Conservation (phyloP, 495 filamentous ascomycete species). For the Thermochaetoides thermophila region DNA sequence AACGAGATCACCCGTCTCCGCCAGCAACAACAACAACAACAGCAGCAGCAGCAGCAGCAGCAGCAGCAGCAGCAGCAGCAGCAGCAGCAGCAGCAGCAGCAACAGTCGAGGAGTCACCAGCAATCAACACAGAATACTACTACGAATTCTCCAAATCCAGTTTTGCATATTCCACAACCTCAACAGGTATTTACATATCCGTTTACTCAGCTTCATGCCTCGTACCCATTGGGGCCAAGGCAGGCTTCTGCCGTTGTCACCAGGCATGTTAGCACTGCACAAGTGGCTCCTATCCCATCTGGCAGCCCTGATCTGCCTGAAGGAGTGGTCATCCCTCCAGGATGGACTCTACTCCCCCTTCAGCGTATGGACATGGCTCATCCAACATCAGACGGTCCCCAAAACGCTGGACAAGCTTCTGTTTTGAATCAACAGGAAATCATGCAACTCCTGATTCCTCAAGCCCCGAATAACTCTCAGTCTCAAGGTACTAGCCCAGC, state of each 20-base stretch:
- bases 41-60: conserved; percentile 9
- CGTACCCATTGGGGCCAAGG: conserved; percentile 3
- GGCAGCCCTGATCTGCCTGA: conserved; percentile 57
- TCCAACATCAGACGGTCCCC: conserved; percentile 6
- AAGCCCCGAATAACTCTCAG: not conserved
- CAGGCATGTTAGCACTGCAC: conserved; percentile 27
- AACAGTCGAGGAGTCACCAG: not conserved
- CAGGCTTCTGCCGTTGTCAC: conserved; percentile 12
- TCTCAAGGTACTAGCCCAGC: conserved; percentile 4
- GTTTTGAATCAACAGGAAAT: conserved; percentile 1
- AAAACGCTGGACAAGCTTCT: conserved; percentile 5
- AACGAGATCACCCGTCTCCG: conserved; percentile 25
- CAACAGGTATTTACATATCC: conserved; percentile 2
- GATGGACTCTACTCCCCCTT: conserved; percentile 62
- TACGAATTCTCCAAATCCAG: too few species aligned
- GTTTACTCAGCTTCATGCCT: too few species aligned
- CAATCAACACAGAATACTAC: too few species aligned
- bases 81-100: not conserved
- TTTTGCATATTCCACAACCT: conserved; percentile 11
- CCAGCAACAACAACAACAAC: conserved; percentile 14
- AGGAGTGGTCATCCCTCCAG: conserved; percentile 56
- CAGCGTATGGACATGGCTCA: conserved; percentile 37
- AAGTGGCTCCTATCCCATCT: conserved; percentile 37
- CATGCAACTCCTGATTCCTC: too few species aligned
- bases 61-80: conserved; percentile 4